A percentile compares a stretch with the other conserved stretches of the same genome.
These are phyloP conservation scores for Cordyceps cateniannulata DNA, from an alignment of 2,329 filamentous ascomycete species.

Conservation along the genomic window DNA sequence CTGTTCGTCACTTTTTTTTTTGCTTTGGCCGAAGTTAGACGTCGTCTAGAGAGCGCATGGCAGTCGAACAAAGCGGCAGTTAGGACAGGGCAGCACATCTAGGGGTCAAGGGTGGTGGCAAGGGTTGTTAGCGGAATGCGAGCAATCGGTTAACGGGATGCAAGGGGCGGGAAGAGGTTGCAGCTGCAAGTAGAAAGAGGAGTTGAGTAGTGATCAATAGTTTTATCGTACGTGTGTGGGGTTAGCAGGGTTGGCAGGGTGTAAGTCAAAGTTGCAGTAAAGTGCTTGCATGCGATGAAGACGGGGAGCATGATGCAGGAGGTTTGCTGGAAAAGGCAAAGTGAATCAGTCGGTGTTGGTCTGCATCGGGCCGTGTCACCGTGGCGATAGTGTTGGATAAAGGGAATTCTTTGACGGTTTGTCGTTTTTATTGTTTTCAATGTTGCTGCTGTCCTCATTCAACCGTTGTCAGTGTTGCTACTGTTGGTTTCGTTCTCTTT, in stretches of 20 bases:
- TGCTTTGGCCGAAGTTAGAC: background rate
- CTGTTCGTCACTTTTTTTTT: background rate
- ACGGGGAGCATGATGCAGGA: background rate
- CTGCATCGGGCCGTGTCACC: background rate
- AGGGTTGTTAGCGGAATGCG: conserved; percentile 3
- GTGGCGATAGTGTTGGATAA: background rate
- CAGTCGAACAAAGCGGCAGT: background rate
- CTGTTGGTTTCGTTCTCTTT: background rate
- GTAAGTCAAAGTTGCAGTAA: background rate
- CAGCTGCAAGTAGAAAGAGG: background rate
- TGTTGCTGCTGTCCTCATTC: too few species aligned
- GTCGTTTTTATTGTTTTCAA: background rate
- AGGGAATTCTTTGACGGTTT: background rate
- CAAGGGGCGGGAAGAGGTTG: background rate
- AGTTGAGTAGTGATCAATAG: background rate
- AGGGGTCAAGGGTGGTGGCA: conserved; percentile 3
- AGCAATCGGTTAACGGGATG: conserved; percentile 1
- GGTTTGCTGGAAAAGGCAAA: background rate
- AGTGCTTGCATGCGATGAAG: conserved; percentile 12
- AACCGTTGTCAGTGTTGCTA: too few species aligned
- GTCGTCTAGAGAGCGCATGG: background rate
- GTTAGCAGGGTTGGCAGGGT: background rate
- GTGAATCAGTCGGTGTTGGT: background rate
- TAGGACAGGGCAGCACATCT: background rate
- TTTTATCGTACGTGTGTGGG: background rate